Percentiles rank a stretch among this genome's conserved stretches.
phyloP scores from a whole-genome alignment of 2,329 filamentous ascomycete species.

The Scytalidium sp. region DNA sequence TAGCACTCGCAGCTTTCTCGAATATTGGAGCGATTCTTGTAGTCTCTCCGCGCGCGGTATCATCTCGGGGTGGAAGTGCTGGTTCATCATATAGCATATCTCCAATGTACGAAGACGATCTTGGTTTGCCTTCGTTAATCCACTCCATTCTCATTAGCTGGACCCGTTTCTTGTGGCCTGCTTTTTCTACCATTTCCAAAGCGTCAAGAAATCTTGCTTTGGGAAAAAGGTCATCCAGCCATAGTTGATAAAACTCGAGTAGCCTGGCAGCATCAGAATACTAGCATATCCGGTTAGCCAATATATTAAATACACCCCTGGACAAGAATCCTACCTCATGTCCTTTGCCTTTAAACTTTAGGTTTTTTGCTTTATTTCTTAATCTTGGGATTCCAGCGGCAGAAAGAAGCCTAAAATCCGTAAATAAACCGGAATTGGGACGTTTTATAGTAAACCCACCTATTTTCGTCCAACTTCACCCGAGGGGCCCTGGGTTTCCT shows the following conservation, averaged over 20 bases:
- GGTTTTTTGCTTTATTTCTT: conserved; percentile 63
- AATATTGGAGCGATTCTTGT: conserved; percentile 37
- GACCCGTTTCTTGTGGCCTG: conserved; percentile 80
- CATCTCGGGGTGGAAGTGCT: conserved; percentile 20
- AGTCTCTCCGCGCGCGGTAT: conserved; percentile 22
- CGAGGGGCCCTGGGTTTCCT: conserved; percentile 71
- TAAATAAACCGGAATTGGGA: not conserved
- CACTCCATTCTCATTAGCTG: conserved; percentile 73
- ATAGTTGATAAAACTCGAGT: conserved; percentile 88
- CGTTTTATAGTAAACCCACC: conserved; percentile 41
- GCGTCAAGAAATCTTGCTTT: conserved; percentile 93
- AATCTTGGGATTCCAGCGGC: conserved; percentile 80
- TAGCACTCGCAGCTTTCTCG: conserved; percentile 19
- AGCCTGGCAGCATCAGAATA: conserved; percentile 82
- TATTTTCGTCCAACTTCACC: conserved; percentile 82
- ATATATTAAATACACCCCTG: not conserved
- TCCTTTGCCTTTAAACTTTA: conserved; percentile 88
- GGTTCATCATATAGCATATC: conserved; percentile 25
- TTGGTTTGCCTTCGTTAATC: conserved; percentile 74
- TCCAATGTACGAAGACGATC: conserved; percentile 22
- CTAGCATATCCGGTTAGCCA: conserved; percentile 35
- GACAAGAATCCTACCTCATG: conserved; percentile 68
- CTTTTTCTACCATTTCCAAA: conserved; percentile 85
- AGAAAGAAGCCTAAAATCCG: conserved; percentile 65
- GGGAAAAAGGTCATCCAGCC: conserved; percentile 94